Base-by-base conservation (phyloP, 2,329 filamentous ascomycete genomes). In the Anthostomella pinea region DNA sequence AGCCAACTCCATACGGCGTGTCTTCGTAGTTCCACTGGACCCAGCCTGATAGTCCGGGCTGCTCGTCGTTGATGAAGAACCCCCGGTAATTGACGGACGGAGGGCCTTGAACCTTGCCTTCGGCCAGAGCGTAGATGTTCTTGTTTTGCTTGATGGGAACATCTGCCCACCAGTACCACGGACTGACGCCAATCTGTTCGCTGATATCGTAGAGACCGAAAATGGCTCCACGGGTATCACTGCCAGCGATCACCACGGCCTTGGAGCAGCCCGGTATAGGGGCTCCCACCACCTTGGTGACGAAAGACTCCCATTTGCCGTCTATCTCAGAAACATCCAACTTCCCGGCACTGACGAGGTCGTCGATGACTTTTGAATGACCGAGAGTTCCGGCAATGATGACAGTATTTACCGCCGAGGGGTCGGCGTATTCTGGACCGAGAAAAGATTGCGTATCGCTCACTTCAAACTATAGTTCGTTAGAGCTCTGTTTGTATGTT, bases 121-220 rank as follows among this genome's bases (percentile, higher is more conserved):
- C 67, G 11, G 70, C 60, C 9, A 78, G 57, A 5, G 75, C 73
- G 45, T 74, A 83, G 35, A 85, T 74, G 6, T 68, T 64, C 15
- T 66, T 57, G 44, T 73, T 69, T 41, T 68, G 62, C 34, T 70
- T 68, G 1, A 71, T 53, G 1, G 77, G 69, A 1, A 81, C 75
- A 53, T 85, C 81, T 5, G 81, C 79, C 69, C 77, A 84, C 66
- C 73, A 84, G 60, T 84, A 75, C 78, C 79, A 84, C 26, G 80
- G 81, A 20, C 77, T 83, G 9, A 87, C 81, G 17, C 83, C 83
- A 39, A 87, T 85, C 56, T 87, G 81, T 59, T 86, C 81, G 15
- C 79, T 83, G 30, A 87, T 59, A 46, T 83, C 81, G 61, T 87
- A 87, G 14, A 85, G 65, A 8, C 83, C 83, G 50, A 75, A 87